Evolutionary conservation across 768 basidiomycete genomes (phyloP).

Genomic region (Calocybe indica): DNA sequence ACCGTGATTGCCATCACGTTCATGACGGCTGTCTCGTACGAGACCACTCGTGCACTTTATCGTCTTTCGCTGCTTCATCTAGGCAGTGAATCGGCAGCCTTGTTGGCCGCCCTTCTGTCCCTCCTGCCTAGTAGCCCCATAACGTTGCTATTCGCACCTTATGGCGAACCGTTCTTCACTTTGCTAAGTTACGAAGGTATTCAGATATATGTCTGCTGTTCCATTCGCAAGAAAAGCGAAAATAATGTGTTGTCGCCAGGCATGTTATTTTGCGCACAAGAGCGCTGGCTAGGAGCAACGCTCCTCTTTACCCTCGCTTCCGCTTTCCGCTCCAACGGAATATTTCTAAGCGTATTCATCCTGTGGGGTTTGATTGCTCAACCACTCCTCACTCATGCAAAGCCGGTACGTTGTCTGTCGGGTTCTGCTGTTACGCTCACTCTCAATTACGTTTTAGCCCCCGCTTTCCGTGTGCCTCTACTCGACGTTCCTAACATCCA

Average conservation of each 20-base stretch:
- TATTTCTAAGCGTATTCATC: slow-evolving; percentile 72
- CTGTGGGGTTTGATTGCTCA: slow-evolving; percentile 63
- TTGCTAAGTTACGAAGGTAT: slow-evolving; percentile 69
- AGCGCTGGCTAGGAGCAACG: slow-evolving; percentile 50
- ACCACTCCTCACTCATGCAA: slow-evolving; percentile 37
- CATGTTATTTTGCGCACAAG: slow-evolving; percentile 49
- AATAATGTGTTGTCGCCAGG: slow-evolving; percentile 27
- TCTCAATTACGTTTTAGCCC: not conserved
- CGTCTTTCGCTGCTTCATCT: slow-evolving; percentile 44
- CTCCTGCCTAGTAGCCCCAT: slow-evolving; percentile 78
- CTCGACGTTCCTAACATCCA: slow-evolving; percentile 28
- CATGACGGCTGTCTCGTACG: slow-evolving; percentile 31
- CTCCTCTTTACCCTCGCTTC: slow-evolving; percentile 59
- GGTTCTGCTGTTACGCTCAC: slow-evolving; percentile 16
- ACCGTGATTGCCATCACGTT: slow-evolving; percentile 30
- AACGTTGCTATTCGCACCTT: slow-evolving; percentile 64
- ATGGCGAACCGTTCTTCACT: slow-evolving; percentile 85
- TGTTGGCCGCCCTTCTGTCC: slow-evolving; percentile 59
- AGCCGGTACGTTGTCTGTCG: not conserved
- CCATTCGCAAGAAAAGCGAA: not conserved
- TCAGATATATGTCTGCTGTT: slow-evolving; percentile 10
- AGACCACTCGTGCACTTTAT: slow-evolving; percentile 28
- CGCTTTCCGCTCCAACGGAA: slow-evolving; percentile 71
- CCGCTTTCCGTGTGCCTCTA: slow-evolving; percentile 26
- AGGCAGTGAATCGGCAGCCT: slow-evolving; percentile 26